phyloP scores from a whole-genome alignment of 306 rosid genomes.

The Pyrus bretschneideri region DNA sequence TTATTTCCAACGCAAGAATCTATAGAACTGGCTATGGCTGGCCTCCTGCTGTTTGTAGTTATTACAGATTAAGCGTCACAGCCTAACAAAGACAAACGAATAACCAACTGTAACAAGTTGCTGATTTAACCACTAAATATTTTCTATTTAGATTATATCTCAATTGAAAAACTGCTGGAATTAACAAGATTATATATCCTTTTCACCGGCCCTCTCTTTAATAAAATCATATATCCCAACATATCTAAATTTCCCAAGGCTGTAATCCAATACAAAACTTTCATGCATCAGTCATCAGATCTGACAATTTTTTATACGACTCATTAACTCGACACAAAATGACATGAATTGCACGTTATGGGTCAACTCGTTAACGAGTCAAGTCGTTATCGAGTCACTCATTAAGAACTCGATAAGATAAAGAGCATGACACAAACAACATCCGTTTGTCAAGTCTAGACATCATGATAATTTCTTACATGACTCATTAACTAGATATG shows the following conservation, averaged over 20 bases:
- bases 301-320: too few relatives aligned
- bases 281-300: too few relatives aligned
- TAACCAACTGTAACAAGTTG: not conserved
- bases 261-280: not conserved
- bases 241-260: not conserved
- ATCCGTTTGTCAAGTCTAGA: too few relatives aligned
- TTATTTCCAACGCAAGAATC: not conserved
- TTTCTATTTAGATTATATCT: not conserved
- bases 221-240: not conserved
- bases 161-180: not conserved
- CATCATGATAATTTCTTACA: too few relatives aligned
- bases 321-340: too few relatives aligned
- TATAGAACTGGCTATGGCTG: not conserved
- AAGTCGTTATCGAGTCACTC: too few relatives aligned
- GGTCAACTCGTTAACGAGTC: too few relatives aligned
- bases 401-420: too few relatives aligned
- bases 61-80: not conserved
- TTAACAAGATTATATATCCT: not conserved
- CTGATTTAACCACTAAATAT: not conserved
- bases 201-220: not conserved
- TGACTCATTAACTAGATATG: too few relatives aligned
- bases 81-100: not conserved
- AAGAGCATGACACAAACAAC: too few relatives aligned
- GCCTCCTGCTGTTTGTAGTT: not conserved
- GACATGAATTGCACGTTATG: too few relatives aligned